These are phyloP conservation scores for Cicer bijugum DNA, from an alignment of 306 rosid genomes.

Conservation along the genomic window DNA sequence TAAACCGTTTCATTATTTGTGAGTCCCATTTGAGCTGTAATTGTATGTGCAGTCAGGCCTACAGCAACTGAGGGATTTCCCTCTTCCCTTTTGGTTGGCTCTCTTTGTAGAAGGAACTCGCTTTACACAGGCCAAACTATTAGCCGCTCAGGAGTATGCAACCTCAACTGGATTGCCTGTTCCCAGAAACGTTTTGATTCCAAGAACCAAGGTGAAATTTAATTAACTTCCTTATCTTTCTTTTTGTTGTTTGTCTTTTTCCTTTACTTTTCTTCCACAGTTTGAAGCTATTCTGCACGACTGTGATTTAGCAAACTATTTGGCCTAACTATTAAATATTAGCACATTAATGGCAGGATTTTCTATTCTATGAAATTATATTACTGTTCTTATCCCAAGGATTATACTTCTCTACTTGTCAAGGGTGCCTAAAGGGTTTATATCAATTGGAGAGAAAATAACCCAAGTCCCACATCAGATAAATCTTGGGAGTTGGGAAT, in stretches of 20 bases:
- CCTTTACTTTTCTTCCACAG: constrained; percentile 29
- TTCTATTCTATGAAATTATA: constrained; percentile 5
- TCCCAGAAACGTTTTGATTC: constrained; percentile 91
- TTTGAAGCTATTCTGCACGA: constrained; percentile 32
- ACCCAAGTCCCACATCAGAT: background rate
- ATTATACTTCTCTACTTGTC: constrained; percentile 13
- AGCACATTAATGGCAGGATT: constrained; percentile 18
- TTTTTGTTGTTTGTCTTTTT: background rate
- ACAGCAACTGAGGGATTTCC: constrained; percentile 72
- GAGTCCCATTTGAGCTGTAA: constrained; percentile 40
- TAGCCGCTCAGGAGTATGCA: constrained; percentile 94
- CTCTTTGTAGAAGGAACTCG: constrained; percentile 98
- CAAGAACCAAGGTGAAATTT: constrained; percentile 84
- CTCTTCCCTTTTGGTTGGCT: constrained; percentile 94
- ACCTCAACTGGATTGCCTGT: constrained; percentile 66
- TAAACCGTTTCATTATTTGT: constrained; percentile 28
- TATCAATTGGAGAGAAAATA: background rate
- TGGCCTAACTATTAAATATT: constrained; percentile 3
- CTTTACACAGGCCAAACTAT: constrained; percentile 84
- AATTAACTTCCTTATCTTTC: background rate
- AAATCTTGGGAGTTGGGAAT: background rate
- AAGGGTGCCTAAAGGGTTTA: background rate
- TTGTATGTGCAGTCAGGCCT: constrained; percentile 74
- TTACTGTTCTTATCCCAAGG: constrained; percentile 14
- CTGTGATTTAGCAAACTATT: constrained; percentile 16